These are phyloP conservation scores for Eutrema yunnanense DNA, from an alignment of 345 rosid species.

Conservation along the genomic window DNA sequence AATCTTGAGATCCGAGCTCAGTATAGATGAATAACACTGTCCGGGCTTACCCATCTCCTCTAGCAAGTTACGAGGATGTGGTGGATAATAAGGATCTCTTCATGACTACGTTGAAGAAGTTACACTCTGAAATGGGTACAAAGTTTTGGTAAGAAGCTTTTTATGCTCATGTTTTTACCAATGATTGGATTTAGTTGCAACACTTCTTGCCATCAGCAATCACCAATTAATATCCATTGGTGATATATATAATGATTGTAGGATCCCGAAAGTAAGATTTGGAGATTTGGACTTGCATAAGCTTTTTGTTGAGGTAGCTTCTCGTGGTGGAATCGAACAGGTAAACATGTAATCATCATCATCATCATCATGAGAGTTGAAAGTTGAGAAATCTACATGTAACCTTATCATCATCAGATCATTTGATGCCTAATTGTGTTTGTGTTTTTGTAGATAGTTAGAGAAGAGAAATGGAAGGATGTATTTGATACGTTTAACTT, in stretches of 20 bases:
- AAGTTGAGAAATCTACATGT: not conserved
- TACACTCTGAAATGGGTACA: not conserved
- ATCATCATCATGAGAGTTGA: not conserved
- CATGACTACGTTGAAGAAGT: not conserved
- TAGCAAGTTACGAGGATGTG: not conserved
- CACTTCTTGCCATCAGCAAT: not conserved
- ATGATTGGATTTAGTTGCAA: not conserved
- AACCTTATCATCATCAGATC: not conserved
- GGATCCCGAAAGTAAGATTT: not conserved
- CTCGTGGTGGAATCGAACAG: not conserved
- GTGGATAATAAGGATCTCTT: not conserved
- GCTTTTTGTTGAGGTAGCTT: not conserved
- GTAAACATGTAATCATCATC: not conserved
- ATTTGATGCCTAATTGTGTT: not conserved
- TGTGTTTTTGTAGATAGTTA: not conserved
- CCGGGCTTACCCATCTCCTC: not conserved
- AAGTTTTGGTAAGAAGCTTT: not conserved
- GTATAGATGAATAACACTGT: not conserved
- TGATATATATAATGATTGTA: not conserved
- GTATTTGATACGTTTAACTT: not conserved
- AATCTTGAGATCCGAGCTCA: not conserved
- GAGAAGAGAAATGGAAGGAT: not conserved
- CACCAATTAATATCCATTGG: not conserved
- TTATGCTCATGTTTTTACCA: not conserved
- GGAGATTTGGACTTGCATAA: not conserved